Percentiles rank a stretch among this genome's conserved stretches.
Evolutionary conservation across 345 rosid species (phyloP).

Genomic region (Rhodamnia argentea): DNA sequence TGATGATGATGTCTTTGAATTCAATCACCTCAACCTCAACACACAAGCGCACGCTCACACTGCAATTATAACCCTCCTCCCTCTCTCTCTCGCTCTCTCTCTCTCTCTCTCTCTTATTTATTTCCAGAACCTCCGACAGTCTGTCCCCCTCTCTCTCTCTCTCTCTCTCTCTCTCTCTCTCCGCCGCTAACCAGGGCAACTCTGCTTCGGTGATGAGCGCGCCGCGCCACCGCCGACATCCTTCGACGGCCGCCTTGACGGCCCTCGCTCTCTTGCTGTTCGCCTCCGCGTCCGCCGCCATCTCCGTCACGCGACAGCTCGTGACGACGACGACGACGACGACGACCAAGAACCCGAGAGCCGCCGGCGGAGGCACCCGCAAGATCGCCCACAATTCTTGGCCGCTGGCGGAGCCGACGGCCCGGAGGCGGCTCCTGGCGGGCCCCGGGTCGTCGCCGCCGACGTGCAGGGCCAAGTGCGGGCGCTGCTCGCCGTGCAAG

Average conservation of each 20-base stretch:
- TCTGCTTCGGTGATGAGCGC: constrained; percentile 33
- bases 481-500: constrained; percentile 69
- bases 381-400: neutral
- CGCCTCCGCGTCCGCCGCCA: constrained; percentile 21
- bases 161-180: neutral
- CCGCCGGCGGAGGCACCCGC: neutral
- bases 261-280: constrained; percentile 51
- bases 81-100: neutral
- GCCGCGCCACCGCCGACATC: constrained; percentile 24
- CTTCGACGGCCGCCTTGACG: constrained; percentile 15
- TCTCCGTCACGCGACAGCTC: neutral
- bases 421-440: neutral
- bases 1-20: neutral
- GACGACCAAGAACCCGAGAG: neutral
- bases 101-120: neutral
- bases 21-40: neutral
- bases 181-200: neutral
- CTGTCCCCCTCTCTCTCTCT: neutral
- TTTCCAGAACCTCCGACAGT: neutral
- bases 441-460: constrained; percentile 82
- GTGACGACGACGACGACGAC: neutral
- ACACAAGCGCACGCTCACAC: neutral
- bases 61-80: neutral
- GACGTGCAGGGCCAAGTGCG: constrained; percentile 84
- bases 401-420: neutral